Evolutionary conservation across 768 basidiomycete genomes (phyloP), one percentile per base, ranked within the genome.

Genomic region (Leccinum uliginosum): DNA sequence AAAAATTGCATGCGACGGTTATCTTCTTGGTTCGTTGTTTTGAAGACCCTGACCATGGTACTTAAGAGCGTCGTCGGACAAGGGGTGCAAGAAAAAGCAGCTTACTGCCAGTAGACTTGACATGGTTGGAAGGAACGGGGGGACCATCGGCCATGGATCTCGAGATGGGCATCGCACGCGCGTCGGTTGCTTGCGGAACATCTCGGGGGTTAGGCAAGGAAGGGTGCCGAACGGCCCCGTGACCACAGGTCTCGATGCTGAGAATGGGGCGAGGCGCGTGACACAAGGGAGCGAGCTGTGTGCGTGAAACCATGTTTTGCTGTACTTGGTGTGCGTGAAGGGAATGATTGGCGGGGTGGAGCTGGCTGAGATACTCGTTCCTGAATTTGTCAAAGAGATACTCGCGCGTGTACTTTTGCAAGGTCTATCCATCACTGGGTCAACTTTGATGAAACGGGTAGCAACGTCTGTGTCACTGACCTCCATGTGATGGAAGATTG

Each of bases 1-100:
- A 93, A 71, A 93, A 93, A 71, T 93, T 91, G 76, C 91, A 93
- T 38, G 91, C 91, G 46, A 92, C 89, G 21, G 87, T 90, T 53
- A 92, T 92, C 73, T 93, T 91, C 78, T 91, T 91, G 53, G 85
- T 82, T 56, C 88, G 80, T 62, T 82, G 82, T 62, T 86, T 86
- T 59, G 78, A 78, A 32, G 83, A 81, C 68, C 79, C 84, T 84
- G 62, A 54, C 57, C 38, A 55, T 58, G 14, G 49, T 34, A 65
- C 32, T 62, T 57, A 60, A 62, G 62, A 55, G 55, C 35, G 50
- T 56, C 48, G 49, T 52, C 57, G 32, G 46, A 35, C n/a, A 34
- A 60, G 27, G 19, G 53, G 44, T 34, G 46, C n/a, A 57, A 49
- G 53, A 43, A 43, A 43, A 43, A 11, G 56, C 59, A 62, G 53